Evolutionary conservation across 2,329 filamentous ascomycete species (phyloP).

Genomic region (Cryoendolithus antarcticus): DNA sequence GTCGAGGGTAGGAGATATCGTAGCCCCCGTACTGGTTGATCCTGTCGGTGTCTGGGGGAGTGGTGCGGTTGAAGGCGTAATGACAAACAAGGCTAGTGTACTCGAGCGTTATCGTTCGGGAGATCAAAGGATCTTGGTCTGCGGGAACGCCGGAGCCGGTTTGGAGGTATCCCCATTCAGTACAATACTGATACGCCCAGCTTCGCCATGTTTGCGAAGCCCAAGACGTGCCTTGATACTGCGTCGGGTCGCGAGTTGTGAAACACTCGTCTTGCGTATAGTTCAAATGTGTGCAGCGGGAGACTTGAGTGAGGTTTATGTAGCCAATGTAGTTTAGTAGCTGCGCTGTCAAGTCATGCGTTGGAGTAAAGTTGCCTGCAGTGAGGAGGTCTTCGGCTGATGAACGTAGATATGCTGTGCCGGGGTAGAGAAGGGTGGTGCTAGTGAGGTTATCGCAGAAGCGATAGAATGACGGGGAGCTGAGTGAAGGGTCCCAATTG

Average conservation of each 20-base stretch:
- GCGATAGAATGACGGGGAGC: conserved; percentile 35
- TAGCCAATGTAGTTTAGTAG: conserved; percentile 48
- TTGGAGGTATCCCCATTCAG: conserved; percentile 52
- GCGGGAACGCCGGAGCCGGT: conserved; percentile 58
- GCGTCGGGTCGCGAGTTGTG: conserved; percentile 34
- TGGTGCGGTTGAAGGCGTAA: conserved; percentile 56
- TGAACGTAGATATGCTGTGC: conserved; percentile 24
- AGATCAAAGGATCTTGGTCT: conserved; percentile 55
- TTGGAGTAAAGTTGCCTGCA: conserved; percentile 34
- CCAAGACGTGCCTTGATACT: conserved; percentile 34
- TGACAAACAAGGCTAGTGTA: conserved; percentile 53
- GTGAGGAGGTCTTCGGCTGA: conserved; percentile 34
- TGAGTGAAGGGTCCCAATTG: conserved; percentile 49
- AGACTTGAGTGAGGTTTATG: conserved; percentile 33
- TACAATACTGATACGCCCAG: conserved; percentile 49
- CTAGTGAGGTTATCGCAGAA: conserved; percentile 47
- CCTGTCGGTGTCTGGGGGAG: conserved; percentile 47
- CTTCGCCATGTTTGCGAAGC: conserved; percentile 30
- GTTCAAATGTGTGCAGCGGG: conserved; percentile 24
- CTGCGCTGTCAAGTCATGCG: conserved; percentile 35
- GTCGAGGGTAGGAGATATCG: conserved; percentile 55
- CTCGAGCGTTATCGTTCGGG: conserved; percentile 53
- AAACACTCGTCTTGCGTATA: conserved; percentile 41
- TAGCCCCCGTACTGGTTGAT: conserved; percentile 71
- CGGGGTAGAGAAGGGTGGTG: conserved; percentile 30